Evolutionary conservation across 352 stramenopile species (phyloP), one percentile per base, ranked within the genome.

Genomic region (Phytophthora ramorum): DNA sequence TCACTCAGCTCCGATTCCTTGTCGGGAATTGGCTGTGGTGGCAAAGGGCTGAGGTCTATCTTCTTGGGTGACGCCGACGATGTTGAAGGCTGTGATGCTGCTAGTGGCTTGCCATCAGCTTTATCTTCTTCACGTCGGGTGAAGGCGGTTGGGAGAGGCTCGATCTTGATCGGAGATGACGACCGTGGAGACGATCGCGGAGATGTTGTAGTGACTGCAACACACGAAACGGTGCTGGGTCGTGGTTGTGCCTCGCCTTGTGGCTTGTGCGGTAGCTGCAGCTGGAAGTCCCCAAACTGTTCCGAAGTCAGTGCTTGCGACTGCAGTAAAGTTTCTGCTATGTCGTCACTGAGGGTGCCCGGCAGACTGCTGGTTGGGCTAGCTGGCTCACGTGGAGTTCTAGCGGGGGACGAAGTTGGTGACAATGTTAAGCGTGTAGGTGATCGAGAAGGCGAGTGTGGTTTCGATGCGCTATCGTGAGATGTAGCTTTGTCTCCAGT

Each of bases 141-240:
- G n/a, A 49, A 19, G 30, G 49, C 65, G 22, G 48, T 51, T 19
- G 62, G 43, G 2, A 80, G 43, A 8, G 68, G 75, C 19, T 78
- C 71, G 16, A 83, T 80, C 45, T 80, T 83, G 38, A 76, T 45
- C 5, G 71, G 63, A 38, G 71, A 82, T 10, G 66, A 46, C 19
- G 66, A 54, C 16, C 66, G 35, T 53, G 50, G 46, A 4, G 60
- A 62, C 16, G 49, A n/a, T 45, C 53, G 60, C 45, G 66, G 56
- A 41, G 66, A 70, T 34, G 55, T 54, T 35, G 50, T 55, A n/a
- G 24, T 30, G 32, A 40, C 38, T 52, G 20, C 13, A 41, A 22
- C 26, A n/a, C 26, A 28, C 1, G 61, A 45, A 45, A 64, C 20
- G 7, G 12, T 59, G 30, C 22, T 66, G 14, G 58, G 51, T 38